phyloP scores from a whole-genome alignment of 179 eudicot species.

The Patellifolia procumbens region DNA sequence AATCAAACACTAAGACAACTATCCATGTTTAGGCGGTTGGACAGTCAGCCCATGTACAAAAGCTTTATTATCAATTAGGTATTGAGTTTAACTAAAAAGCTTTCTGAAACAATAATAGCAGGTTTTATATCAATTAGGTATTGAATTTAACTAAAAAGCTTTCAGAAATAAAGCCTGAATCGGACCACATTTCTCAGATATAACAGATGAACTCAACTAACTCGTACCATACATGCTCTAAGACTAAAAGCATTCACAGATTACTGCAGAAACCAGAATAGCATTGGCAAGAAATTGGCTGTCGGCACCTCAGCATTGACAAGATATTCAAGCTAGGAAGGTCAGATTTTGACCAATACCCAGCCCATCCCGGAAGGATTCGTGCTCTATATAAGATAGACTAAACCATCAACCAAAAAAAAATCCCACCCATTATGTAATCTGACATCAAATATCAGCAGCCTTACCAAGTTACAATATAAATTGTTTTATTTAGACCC shows the following conservation, averaged over 20 bases:
- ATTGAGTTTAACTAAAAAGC: no score
- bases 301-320: background rate
- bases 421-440: background rate
- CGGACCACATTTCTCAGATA: background rate
- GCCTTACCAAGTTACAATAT: background rate
- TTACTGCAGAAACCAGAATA: background rate
- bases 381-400: background rate
- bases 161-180: background rate
- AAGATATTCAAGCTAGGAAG: no score
- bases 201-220: background rate
- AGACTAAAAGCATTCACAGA: background rate
- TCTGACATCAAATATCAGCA: background rate
- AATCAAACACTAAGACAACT: background rate
- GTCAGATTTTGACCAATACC: background rate
- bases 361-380: background rate
- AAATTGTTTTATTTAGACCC: background rate
- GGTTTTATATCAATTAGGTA: background rate
- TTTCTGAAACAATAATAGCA: background rate
- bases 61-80: background rate
- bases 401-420: conserved; percentile 1
- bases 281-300: background rate
- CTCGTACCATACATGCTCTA: no score
- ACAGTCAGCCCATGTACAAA: background rate
- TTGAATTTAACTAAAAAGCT: no score
- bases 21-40: background rate